phyloP scores from a whole-genome alignment of 768 basidiomycete genomes.

The Collybia mongolica region DNA sequence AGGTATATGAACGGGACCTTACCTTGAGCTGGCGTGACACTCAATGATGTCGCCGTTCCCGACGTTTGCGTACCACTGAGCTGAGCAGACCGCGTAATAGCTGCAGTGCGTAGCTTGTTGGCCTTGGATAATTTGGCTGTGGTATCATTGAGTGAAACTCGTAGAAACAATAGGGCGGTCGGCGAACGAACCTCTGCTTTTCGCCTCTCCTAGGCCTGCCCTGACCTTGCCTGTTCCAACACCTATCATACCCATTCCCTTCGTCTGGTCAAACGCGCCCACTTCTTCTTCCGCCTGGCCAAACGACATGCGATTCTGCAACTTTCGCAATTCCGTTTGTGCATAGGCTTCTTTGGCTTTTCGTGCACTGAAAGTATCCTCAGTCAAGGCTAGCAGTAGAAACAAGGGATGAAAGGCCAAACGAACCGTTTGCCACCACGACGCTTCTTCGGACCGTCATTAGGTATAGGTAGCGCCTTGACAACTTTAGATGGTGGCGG shows the following conservation, averaged over 20 bases:
- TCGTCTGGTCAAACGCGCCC: constrained; percentile 96
- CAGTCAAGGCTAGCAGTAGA: not conserved
- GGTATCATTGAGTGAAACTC: not conserved
- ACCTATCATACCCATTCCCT: constrained; percentile 97
- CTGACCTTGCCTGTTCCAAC: constrained; percentile 84
- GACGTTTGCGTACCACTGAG: constrained; percentile 49
- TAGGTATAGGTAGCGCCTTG: constrained; percentile 92
- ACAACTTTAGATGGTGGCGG: constrained; percentile 92
- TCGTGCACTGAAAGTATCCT: constrained; percentile 60
- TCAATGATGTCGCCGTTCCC: constrained; percentile 88
- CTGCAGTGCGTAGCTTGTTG: constrained; percentile 87
- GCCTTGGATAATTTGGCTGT: constrained; percentile 94
- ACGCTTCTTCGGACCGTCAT: constrained; percentile 94
- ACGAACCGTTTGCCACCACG: constrained; percentile 90
- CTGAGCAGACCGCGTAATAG: constrained; percentile 76
- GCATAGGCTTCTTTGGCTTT: constrained; percentile 99
- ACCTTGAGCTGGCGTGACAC: constrained; percentile 97
- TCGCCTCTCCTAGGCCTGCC: constrained; percentile 82
- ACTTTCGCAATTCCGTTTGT: constrained; percentile 92
- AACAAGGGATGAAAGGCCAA: not conserved
- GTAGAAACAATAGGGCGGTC: constrained; percentile 3
- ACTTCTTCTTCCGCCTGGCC: constrained; percentile 96
- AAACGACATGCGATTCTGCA: constrained; percentile 96
- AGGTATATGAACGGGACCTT: constrained; percentile 13
- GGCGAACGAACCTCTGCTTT: constrained; percentile 74